Evolutionary conservation across 225 moss, liverwort and hornwort genomes (phyloP), one percentile per base, ranked within the genome.

Genomic region (Marchantia paleacea): DNA sequence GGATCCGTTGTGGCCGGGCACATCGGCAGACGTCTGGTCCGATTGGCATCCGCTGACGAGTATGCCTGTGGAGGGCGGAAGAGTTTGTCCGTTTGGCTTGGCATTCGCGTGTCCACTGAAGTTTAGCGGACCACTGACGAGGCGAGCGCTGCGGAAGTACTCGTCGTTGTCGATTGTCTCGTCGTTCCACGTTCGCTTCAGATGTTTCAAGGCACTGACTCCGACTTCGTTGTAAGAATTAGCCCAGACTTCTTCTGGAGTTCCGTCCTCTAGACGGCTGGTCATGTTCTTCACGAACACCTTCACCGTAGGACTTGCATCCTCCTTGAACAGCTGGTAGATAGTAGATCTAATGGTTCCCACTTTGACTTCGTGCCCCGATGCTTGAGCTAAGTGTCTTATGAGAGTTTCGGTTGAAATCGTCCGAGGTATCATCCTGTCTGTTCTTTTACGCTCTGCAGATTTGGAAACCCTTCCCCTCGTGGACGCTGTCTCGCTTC

Each of bases 221-320:
- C 85, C 60, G 1, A 77, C 77, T 7, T 77, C 77, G 15, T 29
- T 58, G 20, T 72, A 72, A 11, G 19, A 50, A 8, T 8, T 53
- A 39, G 10, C 47, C 66, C 72, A 78, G 12, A 62, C 63, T 69
- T 73, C 83, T 52, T 78, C 81, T 4, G 73, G 10, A 47, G 15
- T 58, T 25, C 75, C 82, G 53, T 54, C 48, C 71, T 79, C 71
- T 20, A 72, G 52, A 61, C 75, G 75, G 29, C 50, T 55, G 15
- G 75, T 80, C 67, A 90, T 54, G 26, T 80, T 31, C 60, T 78
- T 86, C 58, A 88, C 84, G 61, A 89, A 89, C 47, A 81, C 76
- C 83, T 90, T 89, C 80, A 92, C 87, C 16, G 83, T 89, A 10
- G 86, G 83, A 83, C 87, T 90, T 60, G 87, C 82, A 68, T 92